These are phyloP conservation scores for Fraxinus latifolia DNA, from an alignment of 305 asterid species.

Conservation along the genomic window DNA sequence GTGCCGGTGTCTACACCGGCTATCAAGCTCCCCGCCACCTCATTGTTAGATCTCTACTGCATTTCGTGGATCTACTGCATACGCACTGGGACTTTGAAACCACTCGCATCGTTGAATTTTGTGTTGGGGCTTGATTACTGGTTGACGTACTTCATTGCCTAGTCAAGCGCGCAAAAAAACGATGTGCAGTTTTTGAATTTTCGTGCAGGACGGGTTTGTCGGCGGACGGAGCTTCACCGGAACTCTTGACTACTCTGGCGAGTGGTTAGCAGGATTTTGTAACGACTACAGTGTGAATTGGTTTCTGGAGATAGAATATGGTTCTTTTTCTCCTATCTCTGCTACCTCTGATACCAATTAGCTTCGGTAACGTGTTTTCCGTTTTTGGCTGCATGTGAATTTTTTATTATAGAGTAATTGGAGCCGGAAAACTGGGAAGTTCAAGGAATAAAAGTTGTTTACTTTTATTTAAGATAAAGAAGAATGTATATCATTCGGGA, in stretches of 20 bases:
- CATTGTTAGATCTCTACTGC: background rate
- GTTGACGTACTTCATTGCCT: background rate
- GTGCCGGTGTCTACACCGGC: slow-evolving; percentile 31
- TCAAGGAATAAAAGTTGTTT: background rate
- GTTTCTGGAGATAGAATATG: slow-evolving; percentile 32
- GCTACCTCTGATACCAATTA: slow-evolving; percentile 31
- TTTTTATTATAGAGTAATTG: background rate
- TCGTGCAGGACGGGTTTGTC: slow-evolving; percentile 14
- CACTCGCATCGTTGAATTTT: slow-evolving; percentile 28
- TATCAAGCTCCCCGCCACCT: slow-evolving; percentile 16
- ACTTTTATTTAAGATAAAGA: background rate
- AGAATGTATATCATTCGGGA: background rate
- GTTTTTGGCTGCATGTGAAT: background rate
- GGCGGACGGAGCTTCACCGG: slow-evolving; percentile 20
- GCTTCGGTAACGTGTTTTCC: slow-evolving; percentile 31
- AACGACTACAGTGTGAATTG: slow-evolving; percentile 32
- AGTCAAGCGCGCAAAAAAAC: background rate
- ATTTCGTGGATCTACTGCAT: slow-evolving; percentile 28
- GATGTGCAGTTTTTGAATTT: slow-evolving; percentile 25
- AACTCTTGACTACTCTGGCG: slow-evolving; percentile 30
- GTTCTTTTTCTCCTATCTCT: slow-evolving; percentile 34
- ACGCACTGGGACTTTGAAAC: background rate
- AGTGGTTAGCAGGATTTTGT: slow-evolving; percentile 18
- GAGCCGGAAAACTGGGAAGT: background rate
- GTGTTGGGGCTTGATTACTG: slow-evolving; percentile 10